Percentiles rank a stretch among this genome's conserved stretches.
These are phyloP conservation scores for Pinus tabuliformis DNA, from an alignment of 75 land plant species.

Conservation along the genomic window DNA sequence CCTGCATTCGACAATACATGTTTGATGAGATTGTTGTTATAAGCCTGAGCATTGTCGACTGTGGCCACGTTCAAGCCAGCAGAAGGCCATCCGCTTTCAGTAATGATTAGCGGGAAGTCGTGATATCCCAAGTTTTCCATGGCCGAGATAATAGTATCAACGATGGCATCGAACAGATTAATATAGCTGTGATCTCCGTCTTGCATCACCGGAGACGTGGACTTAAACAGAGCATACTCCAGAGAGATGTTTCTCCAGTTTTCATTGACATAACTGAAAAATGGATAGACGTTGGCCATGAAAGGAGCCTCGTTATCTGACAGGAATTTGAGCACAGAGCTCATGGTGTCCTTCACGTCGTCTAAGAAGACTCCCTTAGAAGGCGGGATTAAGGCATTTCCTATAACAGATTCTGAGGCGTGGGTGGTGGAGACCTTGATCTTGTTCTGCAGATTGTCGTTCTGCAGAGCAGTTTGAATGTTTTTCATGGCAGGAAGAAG, in stretches of 20 bases:
- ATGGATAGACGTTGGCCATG: constrained; percentile 34
- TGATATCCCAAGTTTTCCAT: constrained; percentile 14
- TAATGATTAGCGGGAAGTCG: constrained; percentile 7
- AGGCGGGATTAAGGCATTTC: constrained; percentile 12
- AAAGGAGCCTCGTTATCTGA: constrained; percentile 5
- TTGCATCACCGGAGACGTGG: background rate
- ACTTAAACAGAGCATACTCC: constrained; percentile 23
- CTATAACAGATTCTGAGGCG: constrained; percentile 9
- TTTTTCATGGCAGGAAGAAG: constrained; percentile 55
- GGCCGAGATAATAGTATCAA: constrained; percentile 22
- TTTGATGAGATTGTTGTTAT: constrained; percentile 61
- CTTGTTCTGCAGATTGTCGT: background rate
- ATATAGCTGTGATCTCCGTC: constrained; percentile 14
- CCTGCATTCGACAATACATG: constrained; percentile 58
- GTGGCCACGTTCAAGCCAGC: background rate
- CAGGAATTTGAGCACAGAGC: constrained; percentile 17
- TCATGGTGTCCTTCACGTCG: background rate
- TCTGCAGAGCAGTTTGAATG: constrained; percentile 47
- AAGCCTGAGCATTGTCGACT: constrained; percentile 40
- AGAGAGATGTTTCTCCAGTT: background rate
- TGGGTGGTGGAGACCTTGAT: constrained; percentile 20
- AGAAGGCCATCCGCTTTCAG: constrained; percentile 10
- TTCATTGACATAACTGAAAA: constrained; percentile 10
- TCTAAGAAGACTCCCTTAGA: constrained; percentile 12
- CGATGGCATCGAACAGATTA: constrained; percentile 28